Evolutionary conservation across 2,329 filamentous ascomycete genomes (phyloP), one percentile per base, ranked within the genome.

Genomic region (Aspergillus niger): DNA sequence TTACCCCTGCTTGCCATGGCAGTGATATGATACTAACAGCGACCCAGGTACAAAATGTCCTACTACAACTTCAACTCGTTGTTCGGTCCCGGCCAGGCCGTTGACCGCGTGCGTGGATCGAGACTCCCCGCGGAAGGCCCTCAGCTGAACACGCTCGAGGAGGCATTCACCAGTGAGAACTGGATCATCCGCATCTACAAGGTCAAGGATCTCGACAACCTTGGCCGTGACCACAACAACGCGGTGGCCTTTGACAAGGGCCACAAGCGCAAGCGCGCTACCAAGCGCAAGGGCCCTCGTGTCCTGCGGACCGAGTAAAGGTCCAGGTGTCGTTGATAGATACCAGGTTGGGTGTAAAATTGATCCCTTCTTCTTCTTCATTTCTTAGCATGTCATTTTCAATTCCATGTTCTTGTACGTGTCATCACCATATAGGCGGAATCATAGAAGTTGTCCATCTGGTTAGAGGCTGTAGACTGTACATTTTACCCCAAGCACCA

Each of bases 111-210:
- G 65, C 92, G 95, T 74, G 88, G 89, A 66, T 85, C 86, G 39
- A 86, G 86, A 62, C 81, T 98, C 55, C 96, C 95, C n/a, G 87
- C 91, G 11, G 85, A 92, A 67, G 89, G 91, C 1, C 95, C 95
- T 8, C 86, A 90, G 63, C 88, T 99, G 61, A 92, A 90, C 78
- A 95, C 90, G 4, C 80, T 99, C 50, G 95, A 99, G 76, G 95
- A 99, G 81, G 95, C 95, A 8, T 99, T 96, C 77, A 99, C 96
- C 58, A 97, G 92, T 73, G 95, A 99, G 83, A 99, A 99, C 85
- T 99, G 95, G 95, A 99, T 99, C 77, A 98, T 99, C 75, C 87
- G 95, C 66, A 97, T 99, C 74, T 99, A 97, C 85, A 99, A 99
- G 85, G 95, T 99, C 81, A 99, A 99, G 83, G 93, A 97, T 71